A percentile compares a stretch with the other conserved stretches of the same genome.
Conservation (phyloP, 768 basidiomycete genomes). For the Boletus coccyginus region DNA sequence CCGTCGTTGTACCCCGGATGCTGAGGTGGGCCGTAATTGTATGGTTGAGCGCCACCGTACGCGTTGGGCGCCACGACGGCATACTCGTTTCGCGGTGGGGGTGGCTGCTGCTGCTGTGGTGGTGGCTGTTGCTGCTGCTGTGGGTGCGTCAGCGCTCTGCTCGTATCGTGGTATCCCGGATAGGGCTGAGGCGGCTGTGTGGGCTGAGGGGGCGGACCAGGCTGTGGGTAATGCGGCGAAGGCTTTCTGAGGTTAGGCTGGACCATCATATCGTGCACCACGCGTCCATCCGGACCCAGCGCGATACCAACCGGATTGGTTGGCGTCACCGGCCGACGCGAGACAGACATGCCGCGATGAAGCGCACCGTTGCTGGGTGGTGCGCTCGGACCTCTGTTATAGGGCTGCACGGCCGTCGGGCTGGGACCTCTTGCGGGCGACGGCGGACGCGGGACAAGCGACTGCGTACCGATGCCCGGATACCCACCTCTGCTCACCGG, state of each 20-base stretch:
- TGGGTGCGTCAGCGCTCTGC: constrained; percentile 33
- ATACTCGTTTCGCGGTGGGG: constrained; percentile 23
- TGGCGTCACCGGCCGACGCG: constrained; percentile 55
- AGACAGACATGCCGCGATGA: constrained; percentile 25
- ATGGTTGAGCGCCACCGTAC: constrained; percentile 12
- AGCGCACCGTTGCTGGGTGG: constrained; percentile 2
- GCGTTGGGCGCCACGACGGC: constrained; percentile 6
- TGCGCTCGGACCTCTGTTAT: constrained; percentile 5
- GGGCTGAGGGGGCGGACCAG: constrained; percentile 1
- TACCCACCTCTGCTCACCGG: constrained; percentile 66
- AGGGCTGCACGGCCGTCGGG: constrained; percentile 17
- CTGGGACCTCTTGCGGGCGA: constrained; percentile 43
- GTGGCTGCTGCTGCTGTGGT: constrained; percentile 32
- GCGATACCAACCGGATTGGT: constrained; percentile 82
- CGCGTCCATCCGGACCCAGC: constrained; percentile 76
- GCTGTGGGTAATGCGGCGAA: constrained; percentile 10
- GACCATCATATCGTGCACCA: constrained; percentile 76
- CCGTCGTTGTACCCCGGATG: constrained; percentile 18
- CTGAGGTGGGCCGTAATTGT: constrained; percentile 21
- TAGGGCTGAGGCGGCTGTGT: constrained; percentile 21
- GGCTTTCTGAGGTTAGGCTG: constrained; percentile 20
- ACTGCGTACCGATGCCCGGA: constrained; percentile 71
- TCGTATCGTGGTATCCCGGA: constrained; percentile 18
- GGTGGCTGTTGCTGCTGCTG: constrained; percentile 30
- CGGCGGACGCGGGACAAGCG: constrained; percentile 60